These are phyloP conservation scores for Yamadazyma insecticola DNA, from an alignment of 805 yeast species.

Conservation along the genomic window DNA sequence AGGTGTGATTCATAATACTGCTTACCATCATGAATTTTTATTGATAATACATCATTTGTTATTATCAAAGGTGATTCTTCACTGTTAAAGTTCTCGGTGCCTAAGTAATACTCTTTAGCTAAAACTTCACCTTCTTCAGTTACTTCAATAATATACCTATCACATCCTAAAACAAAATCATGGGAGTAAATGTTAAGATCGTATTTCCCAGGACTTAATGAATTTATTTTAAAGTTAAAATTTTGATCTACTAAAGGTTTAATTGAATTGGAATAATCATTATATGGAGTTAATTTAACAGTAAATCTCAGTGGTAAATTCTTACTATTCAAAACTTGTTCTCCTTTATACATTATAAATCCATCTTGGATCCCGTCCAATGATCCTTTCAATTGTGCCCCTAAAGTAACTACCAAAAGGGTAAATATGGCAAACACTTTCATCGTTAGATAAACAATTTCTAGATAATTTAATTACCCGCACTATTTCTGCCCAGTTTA, in stretches of 20 bases:
- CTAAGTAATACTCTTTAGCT: slow-evolving; percentile 21
- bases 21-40: too few relatives aligned
- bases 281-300: slow-evolving; percentile 16
- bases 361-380: too few relatives aligned
- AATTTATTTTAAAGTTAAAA: slow-evolving; percentile 20
- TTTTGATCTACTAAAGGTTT: slow-evolving; percentile 18
- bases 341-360: slow-evolving; percentile 2
- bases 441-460: too few relatives aligned
- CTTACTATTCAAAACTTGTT: slow-evolving; percentile 27
- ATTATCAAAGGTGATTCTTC: not conserved
- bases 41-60: not conserved
- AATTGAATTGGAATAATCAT: not conserved
- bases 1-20: too few relatives aligned
- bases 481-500: too few relatives aligned
- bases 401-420: not conserved
- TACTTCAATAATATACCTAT: slow-evolving; percentile 24
- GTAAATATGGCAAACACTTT: not conserved
- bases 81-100: slow-evolving; percentile 2
- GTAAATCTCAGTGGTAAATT: slow-evolving; percentile 30
- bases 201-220: slow-evolving; percentile 27
- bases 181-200: slow-evolving; percentile 29
- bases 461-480: slow-evolving; percentile 3
- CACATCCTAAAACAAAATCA: slow-evolving; percentile 25
- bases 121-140: slow-evolving; percentile 15
- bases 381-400: too few relatives aligned